Base-by-base conservation (phyloP, 345 rosid species). In the Stellera chamaejasme region DNA sequence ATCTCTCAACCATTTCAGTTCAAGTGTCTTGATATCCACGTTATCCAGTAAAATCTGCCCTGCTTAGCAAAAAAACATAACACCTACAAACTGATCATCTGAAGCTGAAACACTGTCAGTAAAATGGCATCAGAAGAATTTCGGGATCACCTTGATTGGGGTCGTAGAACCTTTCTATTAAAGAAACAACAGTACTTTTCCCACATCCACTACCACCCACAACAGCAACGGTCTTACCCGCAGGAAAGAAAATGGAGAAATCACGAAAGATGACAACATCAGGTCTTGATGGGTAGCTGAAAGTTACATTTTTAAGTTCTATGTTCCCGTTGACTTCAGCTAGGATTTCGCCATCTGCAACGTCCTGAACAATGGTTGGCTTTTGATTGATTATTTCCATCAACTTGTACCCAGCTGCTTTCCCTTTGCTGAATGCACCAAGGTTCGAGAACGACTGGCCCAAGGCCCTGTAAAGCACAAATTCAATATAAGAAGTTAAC, bases 201-300 rank as follows among this genome's bases (percentile, higher is more conserved):
- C 99, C 99, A 26, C 97, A 90, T 15, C 99, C 99, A 50, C 99
- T 93, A 4, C 99, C 97, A 50, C 99, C 99, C 66, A 93, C 99
- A 6, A 90, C 99, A 0, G 99, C 99, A 36, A 93, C 82, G 0
- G 99, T 93, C 67, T 87, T 93, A 63, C 97, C 99, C 2, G 97
- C 95, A 23, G 99, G 92, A 47, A 93, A 90, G 82, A 82, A 93
- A 49, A 90, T 90, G 3, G 91, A 79, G 60, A 93, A 93, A 67
- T 83, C 78, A 48, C 90, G 80, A 66, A 93, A 90, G 60, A 93
- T 83, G 51, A 85, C 64, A 67, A 93, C 97, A 65, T 93, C 99
- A 2, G 99, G 97, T 68, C 99, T 78, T 41, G 99, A 93, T 28
- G 99, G 99, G 61, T 93, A 93, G 75, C 99, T 90, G 66, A 93